These are phyloP conservation scores for Fagopyrum esculentum DNA, from an alignment of 148 eudicot species.

Conservation along the genomic window DNA sequence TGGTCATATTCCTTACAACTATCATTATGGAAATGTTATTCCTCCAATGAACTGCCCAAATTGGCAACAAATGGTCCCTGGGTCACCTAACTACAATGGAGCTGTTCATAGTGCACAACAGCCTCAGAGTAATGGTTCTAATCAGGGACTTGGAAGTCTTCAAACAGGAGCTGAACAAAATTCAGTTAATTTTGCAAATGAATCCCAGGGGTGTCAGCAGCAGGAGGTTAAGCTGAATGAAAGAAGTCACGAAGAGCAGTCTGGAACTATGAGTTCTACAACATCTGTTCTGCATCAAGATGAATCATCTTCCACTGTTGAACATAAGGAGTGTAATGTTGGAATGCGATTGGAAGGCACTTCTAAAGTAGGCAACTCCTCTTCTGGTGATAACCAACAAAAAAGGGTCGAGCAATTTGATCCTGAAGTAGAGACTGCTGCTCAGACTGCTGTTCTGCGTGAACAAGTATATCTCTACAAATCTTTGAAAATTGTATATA, in stretches of 20 bases:
- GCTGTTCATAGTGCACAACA: conserved; percentile 17
- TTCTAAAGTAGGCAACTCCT: conserved; percentile 9
- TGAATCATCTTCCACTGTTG: conserved; percentile 18
- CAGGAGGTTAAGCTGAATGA: conserved; percentile 11
- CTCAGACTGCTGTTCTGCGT: conserved; percentile 72
- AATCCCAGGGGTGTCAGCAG: conserved; percentile 8
- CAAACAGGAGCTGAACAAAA: conserved; percentile 16
- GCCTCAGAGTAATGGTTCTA: conserved; percentile 22
- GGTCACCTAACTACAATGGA: conserved; percentile 11
- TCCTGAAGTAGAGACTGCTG: conserved; percentile 71
- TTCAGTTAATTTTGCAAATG: conserved; percentile 16
- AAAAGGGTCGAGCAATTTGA: conserved; percentile 19
- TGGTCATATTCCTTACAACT: conserved; percentile 27
- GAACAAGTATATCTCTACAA: conserved; percentile 59
- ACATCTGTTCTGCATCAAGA: conserved; percentile 21
- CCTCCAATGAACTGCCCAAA: conserved; percentile 27
- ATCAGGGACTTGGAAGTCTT: conserved; percentile 18
- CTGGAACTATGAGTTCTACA: conserved; percentile 19
- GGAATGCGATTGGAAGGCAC: conserved; percentile 16
- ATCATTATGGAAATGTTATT: conserved; percentile 27
- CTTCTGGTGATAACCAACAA: conserved; percentile 13
- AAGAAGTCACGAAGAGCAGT: conserved; percentile 9
- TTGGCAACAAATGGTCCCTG: conserved; percentile 23
- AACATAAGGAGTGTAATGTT: conserved; percentile 13
- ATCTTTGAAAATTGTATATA: conserved; percentile 9